Base-by-base conservation (phyloP, 805 yeast genomes). In the Spathaspora arborariae region DNA sequence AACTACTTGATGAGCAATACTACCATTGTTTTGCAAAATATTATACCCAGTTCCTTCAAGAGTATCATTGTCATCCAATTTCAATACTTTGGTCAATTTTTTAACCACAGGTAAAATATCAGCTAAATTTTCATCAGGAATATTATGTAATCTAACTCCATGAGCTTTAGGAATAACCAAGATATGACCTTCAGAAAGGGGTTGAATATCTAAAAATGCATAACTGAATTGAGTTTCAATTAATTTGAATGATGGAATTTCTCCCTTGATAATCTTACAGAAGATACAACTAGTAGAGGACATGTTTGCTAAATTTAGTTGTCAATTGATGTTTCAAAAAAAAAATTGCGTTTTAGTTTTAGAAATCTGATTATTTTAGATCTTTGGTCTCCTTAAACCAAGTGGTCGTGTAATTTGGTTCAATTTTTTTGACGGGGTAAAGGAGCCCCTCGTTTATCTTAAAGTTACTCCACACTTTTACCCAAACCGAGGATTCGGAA, bases 201-300 rank as follows among this genome's bases (percentile, higher is more conserved):
- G 98, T 56, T 89, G 94, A 60, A 92, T 91, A 60, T 92, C 99
- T 58, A 94, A 74, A 65, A 92, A 94, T 0, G 98, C 88, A 60
- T 76, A 88, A 2, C 88, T 68, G 57, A 78, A 75, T 49, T 84
- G 75, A n/a, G 97, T 88, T 67, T 92, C 99, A 58, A 86, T 76
- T 51, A 92, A 70, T 65, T 92, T 94, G 74, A 88, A 81, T 1
- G 95, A 87, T 27, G 99, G 99, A 60, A 92, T 94, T 58, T 94
- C 97, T 46, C 97, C 95, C 62, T 89, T 89, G 72, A 92, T 83
- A 67, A 92, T 92, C 60, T 91, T 89, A 75, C 98, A 92, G 63
- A 92, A 92, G 58, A 92, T 82, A 70, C 98, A 92, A 30, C 82
- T 65, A 20, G 88, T 85, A 50, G 35, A 30, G 11, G 35, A 30